Evolutionary conservation across 2,329 filamentous ascomycete species (phyloP), one percentile per base, ranked within the genome.

Genomic region (Clarireedia monteithiana): DNA sequence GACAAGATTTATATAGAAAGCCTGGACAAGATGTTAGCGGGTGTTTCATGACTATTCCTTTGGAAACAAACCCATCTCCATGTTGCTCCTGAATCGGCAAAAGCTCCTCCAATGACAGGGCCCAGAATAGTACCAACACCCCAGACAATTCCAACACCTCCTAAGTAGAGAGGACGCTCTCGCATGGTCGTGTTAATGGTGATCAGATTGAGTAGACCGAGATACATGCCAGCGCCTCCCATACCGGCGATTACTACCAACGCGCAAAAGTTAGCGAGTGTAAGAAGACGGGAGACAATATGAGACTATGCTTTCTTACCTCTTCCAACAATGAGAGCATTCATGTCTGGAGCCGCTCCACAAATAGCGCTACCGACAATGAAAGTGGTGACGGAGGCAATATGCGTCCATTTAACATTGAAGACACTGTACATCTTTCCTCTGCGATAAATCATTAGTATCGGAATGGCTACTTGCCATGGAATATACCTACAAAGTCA

Each of bases 311-410:
- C 10, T 14, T 12, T 34, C 30, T 14, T 34, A 34, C 9, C 30
- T 12, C 75, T 67, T 3, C 75, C 75, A 20, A 74, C 62, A 57
- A 80, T 79, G 6, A 79, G 60, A 9, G 72, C 72, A 51, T 70
- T 63, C 66, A 64, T 64, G n/a, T 52, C 64, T 7, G 65, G 65
- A 20, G 67, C 67, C 2, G 62, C 56, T 17, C 62, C 66, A 48
- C 67, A 69, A 17, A 69, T 49, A 15, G 65, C 58, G 38, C 61
- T 64, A 7, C 67, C 67, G 20, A 68, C 56, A 48, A 60, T 59
- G 47, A 64, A 63, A 5, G 60, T 34, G 5, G 60, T 44, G 15
- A 66, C 59, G 44, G 54, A 51, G 24, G 26, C 34, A 2, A 67
- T 48, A 50, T 60, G 61, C 12, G 62, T 57, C 47, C 58, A 61